Evolutionary conservation across 2,329 filamentous ascomycete species (phyloP), one percentile per base, ranked within the genome.

Genomic region (Tetracladium maxilliforme): DNA sequence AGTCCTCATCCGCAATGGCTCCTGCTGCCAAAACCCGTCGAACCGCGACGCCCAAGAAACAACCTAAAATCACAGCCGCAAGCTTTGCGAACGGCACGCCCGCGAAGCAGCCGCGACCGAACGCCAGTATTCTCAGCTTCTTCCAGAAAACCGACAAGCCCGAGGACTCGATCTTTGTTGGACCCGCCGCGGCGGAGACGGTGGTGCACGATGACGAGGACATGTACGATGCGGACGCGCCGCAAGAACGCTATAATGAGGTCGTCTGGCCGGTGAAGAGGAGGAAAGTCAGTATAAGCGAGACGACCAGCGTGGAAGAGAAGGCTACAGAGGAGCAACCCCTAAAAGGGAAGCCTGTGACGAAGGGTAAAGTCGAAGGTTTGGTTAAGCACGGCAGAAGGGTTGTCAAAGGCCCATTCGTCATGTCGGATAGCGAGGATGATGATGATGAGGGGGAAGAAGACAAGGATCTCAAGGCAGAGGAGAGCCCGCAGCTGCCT

Each of bases 91-190:
- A n/a, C n/a, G n/a, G n/a, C n/a, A n/a, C n/a, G n/a, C n/a, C n/a
- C n/a, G n/a, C n/a, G n/a, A n/a, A n/a, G n/a, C n/a, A n/a, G n/a
- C n/a, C n/a, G n/a, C n/a, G n/a, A 19, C 52, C 54, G 1, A 81
- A 80, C 38, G 57, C 60, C 6, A 82, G 72, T 33, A 82, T 83
- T 16, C 50, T 82, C 10, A 81, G 51, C 33, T 84, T 82, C 46
- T 84, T 84, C 43, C 72, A 78, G 40, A 83, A 81, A 41, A 58
- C 67, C 0, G 63, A 69, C 19, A 14, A 45, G 26, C 53, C 63
- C 29, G 61, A 75, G 33, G 54, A 71, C 28, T 55, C 58, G 12
- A 58, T 78, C 7, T 77, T 80, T 1, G 33, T 30, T 6, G 33
- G 29, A 6, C 30, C 34, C 13, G 29, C 24, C 13, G 16, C 30